These are phyloP conservation scores for Phytopythium aichiense DNA, from an alignment of 352 stramenopile species.

Conservation along the genomic window DNA sequence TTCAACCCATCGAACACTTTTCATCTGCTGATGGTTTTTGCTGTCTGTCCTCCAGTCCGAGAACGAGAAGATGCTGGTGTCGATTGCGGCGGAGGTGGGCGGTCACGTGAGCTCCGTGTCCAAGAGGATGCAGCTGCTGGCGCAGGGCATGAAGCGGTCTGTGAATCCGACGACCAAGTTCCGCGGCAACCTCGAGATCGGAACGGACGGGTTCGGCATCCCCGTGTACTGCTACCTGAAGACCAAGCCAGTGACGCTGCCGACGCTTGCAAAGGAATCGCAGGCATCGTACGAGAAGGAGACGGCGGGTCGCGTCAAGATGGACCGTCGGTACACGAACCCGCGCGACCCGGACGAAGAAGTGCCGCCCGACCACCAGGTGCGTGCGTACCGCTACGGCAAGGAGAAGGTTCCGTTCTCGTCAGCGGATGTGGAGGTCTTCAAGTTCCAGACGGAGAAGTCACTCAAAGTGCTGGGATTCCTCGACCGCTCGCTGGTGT, in stretches of 20 bases:
- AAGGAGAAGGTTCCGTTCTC: conserved; percentile 79
- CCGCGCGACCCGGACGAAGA: conserved; percentile 70
- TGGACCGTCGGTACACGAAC: conserved; percentile 68
- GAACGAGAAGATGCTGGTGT: conserved; percentile 86
- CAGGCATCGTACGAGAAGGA: conserved; percentile 60
- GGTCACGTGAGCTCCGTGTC: conserved; percentile 67
- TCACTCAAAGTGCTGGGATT: conserved; percentile 75
- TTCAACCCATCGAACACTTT: not conserved
- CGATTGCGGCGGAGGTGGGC: conserved; percentile 61
- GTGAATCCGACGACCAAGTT: conserved; percentile 76
- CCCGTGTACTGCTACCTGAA: conserved; percentile 79
- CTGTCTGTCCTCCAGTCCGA: conserved; percentile 23
- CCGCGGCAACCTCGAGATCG: conserved; percentile 67
- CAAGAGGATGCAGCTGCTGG: conserved; percentile 68
- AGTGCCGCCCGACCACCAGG: conserved; percentile 57
- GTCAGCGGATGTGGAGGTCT: conserved; percentile 71
- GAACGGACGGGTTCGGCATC: conserved; percentile 44
- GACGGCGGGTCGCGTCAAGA: conserved; percentile 51
- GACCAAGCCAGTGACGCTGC: conserved; percentile 64
- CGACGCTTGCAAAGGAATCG: conserved; percentile 72
- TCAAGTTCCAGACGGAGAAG: conserved; percentile 81
- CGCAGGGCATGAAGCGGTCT: conserved; percentile 75
- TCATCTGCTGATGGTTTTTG: not conserved
- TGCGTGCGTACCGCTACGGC: conserved; percentile 82
- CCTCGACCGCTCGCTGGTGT: conserved; percentile 45